A percentile compares a stretch with the other conserved stretches of the same genome.
Conservation (phyloP, 2,329 filamentous ascomycete species). For the Fusarium compactum region DNA sequence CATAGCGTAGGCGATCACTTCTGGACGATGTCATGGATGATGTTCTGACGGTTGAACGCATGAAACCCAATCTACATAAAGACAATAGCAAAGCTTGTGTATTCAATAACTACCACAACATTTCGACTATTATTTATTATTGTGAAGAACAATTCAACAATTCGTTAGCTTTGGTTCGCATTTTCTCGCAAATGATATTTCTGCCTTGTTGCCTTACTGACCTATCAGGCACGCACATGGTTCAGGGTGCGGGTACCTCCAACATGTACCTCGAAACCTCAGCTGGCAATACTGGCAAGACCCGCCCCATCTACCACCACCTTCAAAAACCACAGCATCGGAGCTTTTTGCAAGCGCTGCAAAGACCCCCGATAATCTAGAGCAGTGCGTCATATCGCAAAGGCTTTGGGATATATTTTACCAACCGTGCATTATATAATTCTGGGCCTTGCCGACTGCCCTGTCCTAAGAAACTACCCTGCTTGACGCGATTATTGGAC, state of each 20-base stretch:
- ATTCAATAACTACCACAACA: not conserved
- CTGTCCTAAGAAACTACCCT: conserved; percentile 15
- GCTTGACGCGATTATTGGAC: conserved; percentile 47
- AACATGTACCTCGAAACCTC: conserved; percentile 41
- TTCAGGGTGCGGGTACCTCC: conserved; percentile 44
- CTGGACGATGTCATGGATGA: conserved; percentile 3
- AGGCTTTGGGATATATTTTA: not conserved
- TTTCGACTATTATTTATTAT: not conserved
- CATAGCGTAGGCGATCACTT: conserved; percentile 23
- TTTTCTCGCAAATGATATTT: conserved; percentile 16
- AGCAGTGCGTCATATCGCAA: conserved; percentile 1
- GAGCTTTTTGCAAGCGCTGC: conserved; percentile 32
- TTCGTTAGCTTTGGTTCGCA: not conserved
- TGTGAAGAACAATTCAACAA: not conserved
- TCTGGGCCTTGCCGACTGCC: conserved; percentile 1
- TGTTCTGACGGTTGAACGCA: not conserved
- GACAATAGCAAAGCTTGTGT: not conserved
- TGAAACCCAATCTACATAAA: not conserved
- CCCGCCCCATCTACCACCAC: conserved; percentile 38
- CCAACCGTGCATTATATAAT: not conserved
- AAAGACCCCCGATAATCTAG: conserved; percentile 26
- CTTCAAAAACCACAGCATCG: conserved; percentile 38
- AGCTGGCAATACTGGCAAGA: conserved; percentile 30
- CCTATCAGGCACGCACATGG: conserved; percentile 42
- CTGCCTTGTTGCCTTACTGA: conserved; percentile 52